A percentile compares a stretch with the other conserved stretches of the same genome.
These are phyloP conservation scores for Ceratorhiza oryzae-sativae DNA, from an alignment of 1,284 basidiomycete species.

Conservation along the genomic window DNA sequence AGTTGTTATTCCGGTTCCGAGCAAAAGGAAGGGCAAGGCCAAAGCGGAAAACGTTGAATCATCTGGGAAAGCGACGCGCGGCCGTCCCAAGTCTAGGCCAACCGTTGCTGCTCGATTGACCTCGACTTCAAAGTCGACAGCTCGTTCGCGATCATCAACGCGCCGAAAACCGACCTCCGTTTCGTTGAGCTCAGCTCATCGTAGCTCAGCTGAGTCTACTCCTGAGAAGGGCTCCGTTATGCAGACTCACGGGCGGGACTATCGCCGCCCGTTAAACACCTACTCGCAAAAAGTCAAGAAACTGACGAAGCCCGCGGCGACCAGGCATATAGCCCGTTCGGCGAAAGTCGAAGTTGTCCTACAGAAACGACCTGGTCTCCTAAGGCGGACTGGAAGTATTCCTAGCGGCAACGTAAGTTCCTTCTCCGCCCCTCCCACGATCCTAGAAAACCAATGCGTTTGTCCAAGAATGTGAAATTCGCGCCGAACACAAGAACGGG, in stretches of 20 bases:
- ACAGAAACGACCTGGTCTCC: neutral
- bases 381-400: slow-evolving; percentile 18
- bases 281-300: slow-evolving; percentile 5
- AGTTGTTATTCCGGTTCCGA: slow-evolving; percentile 16
- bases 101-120: neutral
- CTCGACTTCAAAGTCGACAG: neutral
- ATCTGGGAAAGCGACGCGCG: neutral
- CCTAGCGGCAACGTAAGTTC: slow-evolving; percentile 25
- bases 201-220: neutral
- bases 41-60: neutral
- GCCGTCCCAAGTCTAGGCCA: slow-evolving; percentile 10
- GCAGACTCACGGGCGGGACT: neutral
- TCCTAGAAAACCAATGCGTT: neutral
- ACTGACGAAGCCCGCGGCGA: neutral
- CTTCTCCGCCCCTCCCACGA: neutral
- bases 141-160: neutral
- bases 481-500: neutral
- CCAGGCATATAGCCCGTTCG: slow-evolving; percentile 3
- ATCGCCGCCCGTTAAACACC: neutral
- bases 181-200: neutral
- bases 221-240: neutral
- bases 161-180: neutral
- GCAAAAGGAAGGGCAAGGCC: neutral
- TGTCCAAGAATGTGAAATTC: slow-evolving; percentile 27
- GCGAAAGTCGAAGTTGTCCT: slow-evolving; percentile 29